A percentile compares a stretch with the other conserved stretches of the same genome.
phyloP scores from a whole-genome alignment of 1,139 yeast genomes.

The Tardiomyces blankii region DNA sequence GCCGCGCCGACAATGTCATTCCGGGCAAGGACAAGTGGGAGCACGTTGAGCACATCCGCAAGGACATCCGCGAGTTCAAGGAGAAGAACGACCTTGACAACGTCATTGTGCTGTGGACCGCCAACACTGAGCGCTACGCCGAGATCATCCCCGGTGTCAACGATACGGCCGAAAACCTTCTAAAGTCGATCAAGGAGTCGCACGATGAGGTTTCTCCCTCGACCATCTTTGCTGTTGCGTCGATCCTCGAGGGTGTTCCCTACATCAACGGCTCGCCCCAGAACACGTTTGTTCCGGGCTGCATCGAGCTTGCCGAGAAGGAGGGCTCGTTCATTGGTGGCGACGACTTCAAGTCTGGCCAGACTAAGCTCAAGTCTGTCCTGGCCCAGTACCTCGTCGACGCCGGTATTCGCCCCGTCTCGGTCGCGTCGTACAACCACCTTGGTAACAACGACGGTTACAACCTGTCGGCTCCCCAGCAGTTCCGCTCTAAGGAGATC shows the following conservation, averaged over 20 bases:
- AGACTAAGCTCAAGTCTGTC: conserved; percentile 90
- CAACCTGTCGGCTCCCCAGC: conserved; percentile 84
- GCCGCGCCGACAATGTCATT: conserved; percentile 80
- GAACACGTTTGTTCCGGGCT: conserved; percentile 94
- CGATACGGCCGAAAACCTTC: conserved; percentile 75
- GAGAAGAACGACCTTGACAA: conserved; percentile 62
- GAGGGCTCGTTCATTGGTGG: conserved; percentile 80
- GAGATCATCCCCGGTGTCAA: conserved; percentile 70
- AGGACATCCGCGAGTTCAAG: conserved; percentile 76
- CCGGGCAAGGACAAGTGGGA: conserved; percentile 66
- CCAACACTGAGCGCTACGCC: conserved; percentile 91
- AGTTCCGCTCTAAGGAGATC: conserved; percentile 91
- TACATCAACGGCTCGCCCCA: conserved; percentile 97
- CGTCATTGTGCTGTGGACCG: conserved; percentile 91
- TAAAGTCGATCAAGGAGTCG: conserved; percentile 62
- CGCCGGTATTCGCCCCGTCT: conserved; percentile 92
- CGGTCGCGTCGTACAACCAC: conserved; percentile 93
- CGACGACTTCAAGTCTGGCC: conserved; percentile 96
- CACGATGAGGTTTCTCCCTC: conserved; percentile 86
- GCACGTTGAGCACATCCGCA: conserved; percentile 79
- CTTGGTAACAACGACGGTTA: conserved; percentile 95
- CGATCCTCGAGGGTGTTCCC: conserved; percentile 77
- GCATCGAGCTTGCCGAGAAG: conserved; percentile 77
- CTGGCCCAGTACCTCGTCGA: conserved; percentile 92
- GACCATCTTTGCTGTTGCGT: conserved; percentile 85